Evolutionary conservation across 208 protist genomes (phyloP), one percentile per base, ranked within the genome.

Genomic region (Leptomonas pyrrhocoris): DNA sequence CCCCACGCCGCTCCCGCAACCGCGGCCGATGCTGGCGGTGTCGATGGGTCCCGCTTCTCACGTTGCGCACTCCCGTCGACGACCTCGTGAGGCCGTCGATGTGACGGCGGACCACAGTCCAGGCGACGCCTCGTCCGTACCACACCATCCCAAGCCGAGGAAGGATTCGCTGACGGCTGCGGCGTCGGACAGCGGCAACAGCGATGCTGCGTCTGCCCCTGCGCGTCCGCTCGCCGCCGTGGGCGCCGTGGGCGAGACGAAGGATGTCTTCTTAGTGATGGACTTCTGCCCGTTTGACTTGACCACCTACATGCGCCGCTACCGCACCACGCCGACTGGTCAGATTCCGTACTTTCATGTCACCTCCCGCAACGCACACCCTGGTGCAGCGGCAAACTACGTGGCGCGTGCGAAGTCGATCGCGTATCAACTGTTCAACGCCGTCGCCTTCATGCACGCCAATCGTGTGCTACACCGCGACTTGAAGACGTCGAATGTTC

Each of bases 401-500:
- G 62, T 96, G 34, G 79, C 86, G 12, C 85, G 89, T 18, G 88
- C 89, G 16, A 95, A 97, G 72, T 90, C 74, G 51, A 84, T 98
- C 48, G 67, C 89, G 8, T 71, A 83, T 38, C 91, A 96, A 48
- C 62, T 97, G 7, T 84, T 96, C 49, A 46, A 58, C 50, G 94
- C 77, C 0, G 62, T 96, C 9, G 63, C 66, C 30, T 97, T 94
- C 68, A 59, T 97, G 48, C 94, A 97, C 72, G 84, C 77, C 7
- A 85, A 93, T 54, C 88, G 88, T 46, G 81, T 96, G 21, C 63
- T 96, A 25, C 94, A 97, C 57, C 89, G 91, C 30, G 94, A 97
- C 50, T 62, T 97, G 58, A 97, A 97, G 69, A 81, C 90, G 25
- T 93, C 90, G 23, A 97, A 97, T 59, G 77, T 97, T 38, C 85